Percentiles rank a stretch among this genome's conserved stretches.
Conservation (phyloP, 352 stramenopile genomes). For the Globisporangium emineosum region DNA sequence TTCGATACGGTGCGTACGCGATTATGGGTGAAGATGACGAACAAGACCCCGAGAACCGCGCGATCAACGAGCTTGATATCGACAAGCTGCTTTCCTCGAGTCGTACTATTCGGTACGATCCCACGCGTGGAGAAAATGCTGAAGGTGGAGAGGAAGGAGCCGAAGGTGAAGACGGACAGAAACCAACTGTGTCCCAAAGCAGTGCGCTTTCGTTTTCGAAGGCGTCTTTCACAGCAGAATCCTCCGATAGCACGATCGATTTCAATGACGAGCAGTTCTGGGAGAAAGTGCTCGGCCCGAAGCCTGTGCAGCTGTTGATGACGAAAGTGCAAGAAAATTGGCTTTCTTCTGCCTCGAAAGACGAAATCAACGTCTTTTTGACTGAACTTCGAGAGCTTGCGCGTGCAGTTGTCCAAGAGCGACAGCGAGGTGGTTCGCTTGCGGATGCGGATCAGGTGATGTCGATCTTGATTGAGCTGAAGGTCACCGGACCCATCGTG, state of each 20-base stretch:
- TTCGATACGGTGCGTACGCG: slow-evolving; percentile 96
- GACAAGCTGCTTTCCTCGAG: slow-evolving; percentile 80
- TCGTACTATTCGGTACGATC: slow-evolving; percentile 88
- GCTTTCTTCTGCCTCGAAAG: slow-evolving; percentile 62
- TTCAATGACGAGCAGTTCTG: slow-evolving; percentile 91
- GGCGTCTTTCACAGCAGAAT: slow-evolving; percentile 84
- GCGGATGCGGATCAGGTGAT: slow-evolving; percentile 83
- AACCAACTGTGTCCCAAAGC: slow-evolving; percentile 40
- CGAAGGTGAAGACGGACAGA: slow-evolving; percentile 27
- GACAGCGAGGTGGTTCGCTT: slow-evolving; percentile 79
- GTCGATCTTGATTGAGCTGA: slow-evolving; percentile 86
- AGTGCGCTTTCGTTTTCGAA: slow-evolving; percentile 87
- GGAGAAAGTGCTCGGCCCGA: slow-evolving; percentile 88
- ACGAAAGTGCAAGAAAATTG: slow-evolving; percentile 86
- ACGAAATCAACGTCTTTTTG: slow-evolving; percentile 85
- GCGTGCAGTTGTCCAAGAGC: slow-evolving; percentile 79
- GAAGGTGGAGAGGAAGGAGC: slow-evolving; percentile 37
- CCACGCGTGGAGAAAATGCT: slow-evolving; percentile 46
- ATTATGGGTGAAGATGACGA: slow-evolving; percentile 97
- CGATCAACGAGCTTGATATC: slow-evolving; percentile 89
- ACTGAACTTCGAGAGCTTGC: slow-evolving; percentile 72
- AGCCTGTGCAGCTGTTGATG: slow-evolving; percentile 84
- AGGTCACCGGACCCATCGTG: slow-evolving; percentile 77
- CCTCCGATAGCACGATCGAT: slow-evolving; percentile 85
- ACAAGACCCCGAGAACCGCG: slow-evolving; percentile 81